phyloP scores from a whole-genome alignment of 1,284 basidiomycete genomes.

The Crucibulum parvulum region DNA sequence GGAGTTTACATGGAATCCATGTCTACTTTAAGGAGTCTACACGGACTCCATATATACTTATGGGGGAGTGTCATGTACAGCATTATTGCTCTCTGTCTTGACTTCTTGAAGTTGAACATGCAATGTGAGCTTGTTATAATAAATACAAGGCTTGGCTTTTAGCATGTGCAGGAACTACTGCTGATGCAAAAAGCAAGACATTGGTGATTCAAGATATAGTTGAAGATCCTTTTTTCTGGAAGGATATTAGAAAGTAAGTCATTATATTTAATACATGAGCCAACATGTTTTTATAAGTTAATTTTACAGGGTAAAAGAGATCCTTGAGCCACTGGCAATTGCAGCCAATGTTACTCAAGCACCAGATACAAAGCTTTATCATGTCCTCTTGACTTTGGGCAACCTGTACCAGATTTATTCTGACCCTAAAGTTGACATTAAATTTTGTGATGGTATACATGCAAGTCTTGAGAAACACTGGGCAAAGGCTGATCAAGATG shows the following conservation, averaged over 20 bases:
- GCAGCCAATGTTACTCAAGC: slow-evolving; percentile 7
- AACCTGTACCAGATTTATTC: slow-evolving; percentile 26
- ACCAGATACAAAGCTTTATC: slow-evolving; percentile 30
- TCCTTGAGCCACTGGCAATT: slow-evolving; percentile 26
- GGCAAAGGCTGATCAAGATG: slow-evolving; percentile 11
- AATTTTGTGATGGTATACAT: neutral
- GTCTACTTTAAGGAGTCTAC: no score
- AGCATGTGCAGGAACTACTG: neutral
- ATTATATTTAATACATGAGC: neutral
- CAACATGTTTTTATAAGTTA: neutral
- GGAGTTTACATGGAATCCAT: no score
- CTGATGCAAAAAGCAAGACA: neutral
- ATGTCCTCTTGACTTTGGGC: slow-evolving; percentile 35
- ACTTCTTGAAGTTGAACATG: neutral
- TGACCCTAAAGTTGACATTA: neutral
- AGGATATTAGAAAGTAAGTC: neutral
- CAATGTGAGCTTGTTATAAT: neutral
- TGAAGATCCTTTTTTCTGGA: neutral
- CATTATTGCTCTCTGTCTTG: neutral
- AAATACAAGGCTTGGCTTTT: neutral
- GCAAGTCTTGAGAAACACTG: slow-evolving; percentile 12
- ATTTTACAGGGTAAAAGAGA: slow-evolving; percentile 16
- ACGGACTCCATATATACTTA: no score
- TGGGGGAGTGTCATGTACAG: no score
- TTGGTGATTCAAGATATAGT: neutral